Evolutionary conservation across 257 asterid genomes (phyloP).

Genomic region (Knoxia roxburghii): DNA sequence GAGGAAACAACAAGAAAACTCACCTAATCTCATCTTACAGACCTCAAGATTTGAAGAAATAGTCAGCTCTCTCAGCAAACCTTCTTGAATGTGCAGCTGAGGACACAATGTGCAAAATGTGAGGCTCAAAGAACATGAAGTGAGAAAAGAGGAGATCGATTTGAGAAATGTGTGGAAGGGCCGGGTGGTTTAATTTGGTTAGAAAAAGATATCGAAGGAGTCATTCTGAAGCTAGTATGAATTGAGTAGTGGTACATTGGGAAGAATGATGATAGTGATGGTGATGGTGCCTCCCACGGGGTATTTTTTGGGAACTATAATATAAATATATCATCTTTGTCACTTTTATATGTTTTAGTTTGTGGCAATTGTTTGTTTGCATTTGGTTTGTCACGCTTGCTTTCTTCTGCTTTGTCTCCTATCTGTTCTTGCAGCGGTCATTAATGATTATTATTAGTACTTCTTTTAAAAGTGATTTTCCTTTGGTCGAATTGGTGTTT

Average conservation of each 20-base stretch:
- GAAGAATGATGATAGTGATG: constrained; percentile 14
- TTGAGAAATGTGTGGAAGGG: not conserved
- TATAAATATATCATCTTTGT: too few species aligned
- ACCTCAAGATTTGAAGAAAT: constrained; percentile 21
- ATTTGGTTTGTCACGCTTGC: constrained; percentile 27
- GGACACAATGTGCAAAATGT: constrained; percentile 4
- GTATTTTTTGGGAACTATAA: not conserved
- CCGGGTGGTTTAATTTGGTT: not conserved
- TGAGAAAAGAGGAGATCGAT: not conserved
- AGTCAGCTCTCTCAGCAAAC: not conserved
- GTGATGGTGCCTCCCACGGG: constrained; percentile 24
- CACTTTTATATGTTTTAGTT: constrained; percentile 7
- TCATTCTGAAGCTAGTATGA: constrained; percentile 8
- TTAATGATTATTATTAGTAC: too few species aligned
- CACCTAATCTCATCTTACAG: constrained; percentile 59
- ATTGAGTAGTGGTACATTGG: constrained; percentile 11
- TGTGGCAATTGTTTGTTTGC: constrained; percentile 21
- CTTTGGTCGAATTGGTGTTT: too few species aligned
- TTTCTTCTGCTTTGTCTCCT: constrained; percentile 23
- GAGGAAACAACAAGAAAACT: constrained; percentile 9
- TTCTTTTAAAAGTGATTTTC: too few species aligned
- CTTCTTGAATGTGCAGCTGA: constrained; percentile 21
- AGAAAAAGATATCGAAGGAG: constrained; percentile 14
- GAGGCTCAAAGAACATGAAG: not conserved
- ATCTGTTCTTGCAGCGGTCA: constrained; percentile 8